Conservation (phyloP, 1,284 basidiomycete genomes). For the Rhodotorula sp. region DNA sequence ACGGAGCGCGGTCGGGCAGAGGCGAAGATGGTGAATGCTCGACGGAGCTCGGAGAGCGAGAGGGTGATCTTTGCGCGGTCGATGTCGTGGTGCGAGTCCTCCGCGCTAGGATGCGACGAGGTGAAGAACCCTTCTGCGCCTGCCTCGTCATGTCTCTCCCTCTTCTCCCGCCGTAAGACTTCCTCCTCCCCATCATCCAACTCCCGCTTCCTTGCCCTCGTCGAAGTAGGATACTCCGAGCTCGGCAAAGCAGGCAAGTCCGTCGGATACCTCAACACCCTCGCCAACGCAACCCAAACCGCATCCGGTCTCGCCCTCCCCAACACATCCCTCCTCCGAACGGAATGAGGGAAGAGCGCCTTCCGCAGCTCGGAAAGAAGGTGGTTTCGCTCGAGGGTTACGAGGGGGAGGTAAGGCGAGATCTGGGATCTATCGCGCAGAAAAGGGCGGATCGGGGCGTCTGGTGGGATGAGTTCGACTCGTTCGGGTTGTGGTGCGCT, state of each 20-base stretch:
- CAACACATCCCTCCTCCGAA: neutral
- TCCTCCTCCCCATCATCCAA: no score
- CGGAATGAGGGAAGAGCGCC: neutral
- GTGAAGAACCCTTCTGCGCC: conserved; percentile 8
- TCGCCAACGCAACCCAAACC: no score
- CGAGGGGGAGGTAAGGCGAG: conserved; percentile 36
- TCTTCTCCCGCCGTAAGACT: conserved; percentile 13
- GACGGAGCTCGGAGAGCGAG: conserved; percentile 20
- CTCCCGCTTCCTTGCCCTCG: neutral
- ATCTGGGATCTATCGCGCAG: conserved; percentile 13
- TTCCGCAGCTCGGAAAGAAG: conserved; percentile 23
- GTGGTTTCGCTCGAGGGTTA: conserved; percentile 31
- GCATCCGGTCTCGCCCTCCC: neutral
- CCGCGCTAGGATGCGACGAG: neutral
- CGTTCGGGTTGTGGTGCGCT: no score
- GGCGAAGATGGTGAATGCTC: conserved; percentile 25
- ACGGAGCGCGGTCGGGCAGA: conserved; percentile 19
- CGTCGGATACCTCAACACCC: no score
- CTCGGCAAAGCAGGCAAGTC: no score
- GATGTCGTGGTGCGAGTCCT: neutral
- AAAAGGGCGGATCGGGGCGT: no score
- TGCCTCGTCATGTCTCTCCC: neutral
- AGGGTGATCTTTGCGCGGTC: conserved; percentile 20
- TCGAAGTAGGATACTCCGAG: neutral
- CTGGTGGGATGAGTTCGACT: no score